Evolutionary conservation across 2,329 filamentous ascomycete species (phyloP), one percentile per base, ranked within the genome.

Genomic region (Diaporthe aspalathi): DNA sequence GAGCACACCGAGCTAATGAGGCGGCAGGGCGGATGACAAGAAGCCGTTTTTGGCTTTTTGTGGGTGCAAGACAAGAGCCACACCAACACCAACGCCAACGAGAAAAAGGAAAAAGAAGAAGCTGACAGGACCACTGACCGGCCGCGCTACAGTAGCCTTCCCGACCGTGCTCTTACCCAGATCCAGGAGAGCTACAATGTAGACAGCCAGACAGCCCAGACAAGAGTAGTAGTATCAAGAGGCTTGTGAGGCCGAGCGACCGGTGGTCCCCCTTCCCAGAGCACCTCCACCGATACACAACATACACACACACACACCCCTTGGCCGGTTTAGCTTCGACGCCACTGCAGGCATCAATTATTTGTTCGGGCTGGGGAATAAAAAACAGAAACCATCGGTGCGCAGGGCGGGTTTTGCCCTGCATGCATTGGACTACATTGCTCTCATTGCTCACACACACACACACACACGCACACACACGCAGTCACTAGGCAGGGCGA

Each of bases 141-240:
- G 52, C 27, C 35, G 38, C 56, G 56, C 56, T 49, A 63, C 57
- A 63, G 57, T 63, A 63, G 57, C 43, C 57, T 63, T 63, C 57
- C 57, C 57, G 57, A 12, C 57, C 24, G 20, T 24, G 35, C 35
- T 40, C 54, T 53, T 40, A 27, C 27, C 57, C 43, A 22, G 43
- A n/a, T 35, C 32, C 20, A 49, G 43, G 24, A 35, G n/a, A n/a
- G n/a, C n/a, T n/a, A n/a, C n/a, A n/a, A n/a, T n/a, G n/a, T n/a
- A n/a, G n/a, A n/a, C n/a, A 40, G n/a, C 35, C 32, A 17, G 43
- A n/a, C n/a, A n/a, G n/a, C n/a, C n/a, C n/a, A n/a, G n/a, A n/a
- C n/a, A n/a, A n/a, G n/a, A n/a, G n/a, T n/a, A n/a, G n/a, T n/a
- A n/a, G n/a, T n/a, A n/a, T n/a, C n/a, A 40, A 63, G 12, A 50